phyloP scores from a whole-genome alignment of 2,329 filamentous ascomycete genomes.

The Monosporascus sp. region DNA sequence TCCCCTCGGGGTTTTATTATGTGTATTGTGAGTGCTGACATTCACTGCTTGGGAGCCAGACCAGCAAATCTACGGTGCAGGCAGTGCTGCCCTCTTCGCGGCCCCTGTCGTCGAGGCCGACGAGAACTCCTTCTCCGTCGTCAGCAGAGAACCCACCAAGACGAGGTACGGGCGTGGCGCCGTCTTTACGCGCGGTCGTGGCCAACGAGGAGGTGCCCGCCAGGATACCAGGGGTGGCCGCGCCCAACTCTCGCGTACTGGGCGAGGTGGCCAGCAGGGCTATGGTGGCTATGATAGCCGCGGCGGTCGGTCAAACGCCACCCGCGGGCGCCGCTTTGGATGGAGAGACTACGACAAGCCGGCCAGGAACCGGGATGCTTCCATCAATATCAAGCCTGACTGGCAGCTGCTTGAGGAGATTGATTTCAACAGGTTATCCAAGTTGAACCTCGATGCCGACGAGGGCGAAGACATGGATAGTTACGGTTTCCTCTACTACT shows the following conservation, averaged over 20 bases:
- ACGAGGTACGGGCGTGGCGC: slow-evolving; percentile 84
- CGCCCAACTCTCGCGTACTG: slow-evolving; percentile 64
- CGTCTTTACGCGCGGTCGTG: slow-evolving; percentile 82
- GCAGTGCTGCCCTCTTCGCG: slow-evolving; percentile 80
- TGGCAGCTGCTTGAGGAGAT: slow-evolving; percentile 98
- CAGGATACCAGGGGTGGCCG: slow-evolving; percentile 55
- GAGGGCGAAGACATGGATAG: slow-evolving; percentile 92
- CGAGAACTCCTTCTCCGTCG: slow-evolving; percentile 95
- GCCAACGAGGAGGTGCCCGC: slow-evolving; percentile 68
- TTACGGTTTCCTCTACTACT: slow-evolving; percentile 98
- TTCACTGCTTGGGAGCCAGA: slow-evolving; percentile 47
- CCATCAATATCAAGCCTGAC: slow-evolving; percentile 91
- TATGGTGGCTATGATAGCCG: slow-evolving; percentile 65
- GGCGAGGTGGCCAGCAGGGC: slow-evolving; percentile 60
- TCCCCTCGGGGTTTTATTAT: not conserved
- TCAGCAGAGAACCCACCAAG: slow-evolving; percentile 88
- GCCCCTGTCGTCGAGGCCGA: slow-evolving; percentile 82
- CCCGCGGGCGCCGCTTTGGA: slow-evolving; percentile 82
- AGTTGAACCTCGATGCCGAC: slow-evolving; percentile 92
- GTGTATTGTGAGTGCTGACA: slow-evolving; percentile 8
- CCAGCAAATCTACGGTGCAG: slow-evolving; percentile 94
- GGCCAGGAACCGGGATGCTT: slow-evolving; percentile 89
- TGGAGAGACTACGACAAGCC: slow-evolving; percentile 99
- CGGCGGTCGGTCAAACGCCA: slow-evolving; percentile 63
- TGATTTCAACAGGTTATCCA: slow-evolving; percentile 90